These are phyloP conservation scores for Sclerotinia nivalis DNA, from an alignment of 2,329 filamentous ascomycete genomes.

Conservation along the genomic window DNA sequence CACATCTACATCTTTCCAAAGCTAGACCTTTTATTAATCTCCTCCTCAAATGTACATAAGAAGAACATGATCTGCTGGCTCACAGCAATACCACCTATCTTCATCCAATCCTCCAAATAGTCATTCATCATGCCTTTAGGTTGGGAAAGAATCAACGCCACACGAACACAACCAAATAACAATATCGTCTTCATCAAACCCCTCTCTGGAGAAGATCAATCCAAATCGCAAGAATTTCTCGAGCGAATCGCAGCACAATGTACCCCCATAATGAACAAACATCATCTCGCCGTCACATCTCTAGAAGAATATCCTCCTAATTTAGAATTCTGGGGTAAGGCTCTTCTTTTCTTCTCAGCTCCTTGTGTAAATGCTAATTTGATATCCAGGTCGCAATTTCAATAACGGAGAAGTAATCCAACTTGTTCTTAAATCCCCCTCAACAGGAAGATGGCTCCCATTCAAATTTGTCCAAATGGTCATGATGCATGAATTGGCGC, in stretches of 20 bases:
- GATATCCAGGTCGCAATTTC: slow-evolving; percentile 75
- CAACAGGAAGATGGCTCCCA: slow-evolving; percentile 70
- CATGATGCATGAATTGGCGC: slow-evolving; percentile 85
- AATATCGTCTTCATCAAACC: slow-evolving; percentile 86
- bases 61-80: background rate
- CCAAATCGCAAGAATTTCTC: slow-evolving; percentile 67
- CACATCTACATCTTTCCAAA: background rate
- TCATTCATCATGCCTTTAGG: slow-evolving; percentile 66
- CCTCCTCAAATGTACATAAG: background rate
- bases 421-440: slow-evolving; percentile 71
- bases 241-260: slow-evolving; percentile 81
- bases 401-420: slow-evolving; percentile 87
- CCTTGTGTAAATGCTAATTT: background rate
- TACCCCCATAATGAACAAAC: slow-evolving; percentile 66
- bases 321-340: slow-evolving; percentile 63
- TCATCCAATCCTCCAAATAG: background rate
- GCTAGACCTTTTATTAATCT: background rate
- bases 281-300: slow-evolving; percentile 64
- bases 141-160: slow-evolving; percentile 76
- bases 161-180: slow-evolving; percentile 70
- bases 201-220: slow-evolving; percentile 63
- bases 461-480: slow-evolving; percentile 89
- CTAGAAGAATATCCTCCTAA: slow-evolving; percentile 84
- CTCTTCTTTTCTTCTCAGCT: background rate
- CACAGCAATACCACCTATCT: background rate